Conservation (phyloP, 2,329 filamentous ascomycete species). For the Colletotrichum sp. region DNA sequence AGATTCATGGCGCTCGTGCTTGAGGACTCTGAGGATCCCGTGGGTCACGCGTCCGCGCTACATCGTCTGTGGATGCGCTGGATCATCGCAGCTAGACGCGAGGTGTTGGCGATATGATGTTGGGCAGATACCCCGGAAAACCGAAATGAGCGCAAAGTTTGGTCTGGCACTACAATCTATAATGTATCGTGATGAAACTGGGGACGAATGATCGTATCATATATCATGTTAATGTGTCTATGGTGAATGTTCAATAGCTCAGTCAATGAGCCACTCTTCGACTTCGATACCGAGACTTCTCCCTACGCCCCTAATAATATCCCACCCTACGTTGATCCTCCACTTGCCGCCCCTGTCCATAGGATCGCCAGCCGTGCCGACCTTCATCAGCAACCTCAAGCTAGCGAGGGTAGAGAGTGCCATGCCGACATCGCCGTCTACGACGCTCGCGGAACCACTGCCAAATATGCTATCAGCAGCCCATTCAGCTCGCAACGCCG, state of each 20-base stretch:
- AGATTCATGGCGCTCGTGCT: background rate
- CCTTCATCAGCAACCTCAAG: slow-evolving; percentile 70
- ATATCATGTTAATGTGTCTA: background rate
- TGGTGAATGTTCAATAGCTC: slow-evolving; percentile 7
- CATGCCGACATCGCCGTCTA: slow-evolving; percentile 64
- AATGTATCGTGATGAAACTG: background rate
- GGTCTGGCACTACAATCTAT: background rate
- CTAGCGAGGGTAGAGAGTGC: slow-evolving; percentile 76
- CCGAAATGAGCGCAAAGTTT: background rate
- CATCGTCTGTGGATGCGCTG: background rate
- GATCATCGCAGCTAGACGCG: background rate
- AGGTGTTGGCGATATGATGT: background rate
- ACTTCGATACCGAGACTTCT: slow-evolving; percentile 79
- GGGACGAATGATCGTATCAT: background rate
- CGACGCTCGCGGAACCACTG: slow-evolving; percentile 37
- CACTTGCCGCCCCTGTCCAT: slow-evolving; percentile 76
- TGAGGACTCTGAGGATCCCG: background rate
- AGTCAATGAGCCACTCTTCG: slow-evolving; percentile 78
- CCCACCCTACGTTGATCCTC: slow-evolving; percentile 82
- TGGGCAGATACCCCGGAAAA: background rate
- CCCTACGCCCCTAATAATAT: slow-evolving; percentile 73
- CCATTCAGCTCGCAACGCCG: slow-evolving; percentile 67
- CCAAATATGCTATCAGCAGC: slow-evolving; percentile 39
- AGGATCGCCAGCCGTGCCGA: slow-evolving; percentile 65
- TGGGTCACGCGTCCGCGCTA: background rate